phyloP scores from a whole-genome alignment of 164 flowering plant genomes.

The Warburgia ugandensis region DNA sequence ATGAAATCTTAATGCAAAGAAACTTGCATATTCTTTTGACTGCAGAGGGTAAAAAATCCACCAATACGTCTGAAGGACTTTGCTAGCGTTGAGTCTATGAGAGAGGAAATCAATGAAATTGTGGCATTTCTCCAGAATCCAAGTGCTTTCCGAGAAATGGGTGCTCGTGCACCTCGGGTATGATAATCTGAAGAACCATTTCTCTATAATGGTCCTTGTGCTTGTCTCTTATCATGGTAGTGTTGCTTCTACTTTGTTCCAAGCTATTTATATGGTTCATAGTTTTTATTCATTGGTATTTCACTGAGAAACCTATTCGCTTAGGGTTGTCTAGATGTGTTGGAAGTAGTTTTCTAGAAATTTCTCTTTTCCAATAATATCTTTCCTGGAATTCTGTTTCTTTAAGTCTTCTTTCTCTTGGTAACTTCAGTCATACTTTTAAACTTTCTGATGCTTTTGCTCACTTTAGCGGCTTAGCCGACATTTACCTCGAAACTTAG shows the following conservation, averaged over 20 bases:
- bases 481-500: too few species aligned
- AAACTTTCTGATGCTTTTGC: too few species aligned
- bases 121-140: slow-evolving; percentile 94
- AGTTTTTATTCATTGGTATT: too few species aligned
- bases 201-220: neutral
- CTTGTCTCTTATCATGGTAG: neutral
- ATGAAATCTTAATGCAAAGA: neutral
- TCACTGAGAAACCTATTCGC: too few species aligned
- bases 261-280: too few species aligned
- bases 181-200: slow-evolving; percentile 11
- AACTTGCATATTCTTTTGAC: neutral
- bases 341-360: too few species aligned
- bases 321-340: too few species aligned
- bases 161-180: slow-evolving; percentile 98
- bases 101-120: slow-evolving; percentile 92
- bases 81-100: slow-evolving; percentile 84
- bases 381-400: too few species aligned
- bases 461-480: too few species aligned
- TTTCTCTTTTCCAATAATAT: too few species aligned
- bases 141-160: slow-evolving; percentile 80
- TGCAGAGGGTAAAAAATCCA: slow-evolving; percentile 93
- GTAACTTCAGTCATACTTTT: too few species aligned
- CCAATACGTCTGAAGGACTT: slow-evolving; percentile 82
- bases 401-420: too few species aligned
- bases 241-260: neutral